A percentile compares a stretch with the other conserved stretches of the same genome.
Conservation (phyloP, 1,284 basidiomycete species). For the Sutorius eximius region DNA sequence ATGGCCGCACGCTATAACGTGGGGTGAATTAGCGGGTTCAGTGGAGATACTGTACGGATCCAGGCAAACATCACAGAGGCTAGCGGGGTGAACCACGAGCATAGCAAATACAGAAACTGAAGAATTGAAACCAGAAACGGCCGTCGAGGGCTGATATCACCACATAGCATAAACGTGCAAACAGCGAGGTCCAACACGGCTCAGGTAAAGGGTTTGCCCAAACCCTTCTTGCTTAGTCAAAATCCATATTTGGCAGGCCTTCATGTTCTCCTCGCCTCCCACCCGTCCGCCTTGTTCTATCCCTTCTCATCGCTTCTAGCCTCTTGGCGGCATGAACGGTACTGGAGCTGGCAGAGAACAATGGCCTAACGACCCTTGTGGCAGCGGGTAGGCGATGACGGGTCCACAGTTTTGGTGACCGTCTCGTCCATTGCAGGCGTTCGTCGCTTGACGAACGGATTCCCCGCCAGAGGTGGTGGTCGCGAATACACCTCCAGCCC, state of each 20-base stretch:
- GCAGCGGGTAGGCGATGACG: background rate
- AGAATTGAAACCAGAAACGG: constrained; percentile 26
- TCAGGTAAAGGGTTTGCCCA: constrained; percentile 21
- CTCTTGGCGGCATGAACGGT: background rate
- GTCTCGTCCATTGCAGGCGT: background rate
- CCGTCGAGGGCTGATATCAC: constrained; percentile 30
- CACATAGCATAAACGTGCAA: constrained; percentile 37
- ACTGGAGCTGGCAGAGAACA: constrained; percentile 6
- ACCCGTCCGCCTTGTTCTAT: background rate
- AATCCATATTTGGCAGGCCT: constrained; percentile 20
- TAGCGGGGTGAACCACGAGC: constrained; percentile 62
- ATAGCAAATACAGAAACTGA: constrained; percentile 30
- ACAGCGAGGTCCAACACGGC: constrained; percentile 17
- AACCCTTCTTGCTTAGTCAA: constrained; percentile 28
- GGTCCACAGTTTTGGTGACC: background rate
- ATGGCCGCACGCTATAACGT: constrained; percentile 69
- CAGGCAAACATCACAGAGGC: constrained; percentile 69
- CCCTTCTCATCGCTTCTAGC: background rate
- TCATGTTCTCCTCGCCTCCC: constrained; percentile 13
- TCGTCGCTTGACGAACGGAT: constrained; percentile 38
- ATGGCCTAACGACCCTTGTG: background rate
- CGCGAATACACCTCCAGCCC: constrained; percentile 35
- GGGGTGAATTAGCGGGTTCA: constrained; percentile 49
- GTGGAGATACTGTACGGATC: constrained; percentile 52
- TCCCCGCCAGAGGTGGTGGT: constrained; percentile 38